These are phyloP conservation scores for Fusarium odoratissimum DNA, from an alignment of 2,329 filamentous ascomycete genomes.

Conservation along the genomic window DNA sequence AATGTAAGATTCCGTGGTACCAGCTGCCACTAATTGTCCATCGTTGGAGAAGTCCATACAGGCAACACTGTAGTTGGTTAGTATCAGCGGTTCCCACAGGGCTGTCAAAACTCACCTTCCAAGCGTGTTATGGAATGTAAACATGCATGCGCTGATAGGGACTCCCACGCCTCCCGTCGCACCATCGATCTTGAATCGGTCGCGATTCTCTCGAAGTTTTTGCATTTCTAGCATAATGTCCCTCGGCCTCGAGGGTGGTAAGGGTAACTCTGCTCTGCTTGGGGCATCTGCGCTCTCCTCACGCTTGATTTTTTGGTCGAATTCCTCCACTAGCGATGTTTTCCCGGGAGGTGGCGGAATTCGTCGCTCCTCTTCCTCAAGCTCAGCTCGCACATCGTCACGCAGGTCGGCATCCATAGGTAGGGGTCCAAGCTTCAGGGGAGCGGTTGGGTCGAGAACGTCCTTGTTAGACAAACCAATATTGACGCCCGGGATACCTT, in stretches of 20 bases:
- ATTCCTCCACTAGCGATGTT: constrained; percentile 83
- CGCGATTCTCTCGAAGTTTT: constrained; percentile 91
- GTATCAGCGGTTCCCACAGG: background rate
- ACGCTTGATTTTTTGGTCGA: constrained; percentile 87
- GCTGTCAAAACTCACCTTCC: constrained; percentile 72
- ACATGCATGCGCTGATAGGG: constrained; percentile 92
- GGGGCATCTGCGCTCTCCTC: constrained; percentile 90
- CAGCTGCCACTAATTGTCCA: constrained; percentile 84
- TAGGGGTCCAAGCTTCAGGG: constrained; percentile 81
- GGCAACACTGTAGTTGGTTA: constrained; percentile 71
- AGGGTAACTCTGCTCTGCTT: constrained; percentile 80
- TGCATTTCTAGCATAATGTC: constrained; percentile 96
- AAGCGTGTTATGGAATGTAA: constrained; percentile 96
- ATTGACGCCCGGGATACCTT: constrained; percentile 72
- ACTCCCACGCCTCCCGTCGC: constrained; percentile 86
- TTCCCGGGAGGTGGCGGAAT: constrained; percentile 78
- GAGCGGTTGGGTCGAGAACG: constrained; percentile 65
- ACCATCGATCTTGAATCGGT: constrained; percentile 88
- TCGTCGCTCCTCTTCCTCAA: constrained; percentile 85
- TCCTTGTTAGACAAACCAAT: constrained; percentile 72
- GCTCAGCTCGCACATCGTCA: constrained; percentile 86
- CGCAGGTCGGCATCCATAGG: constrained; percentile 86
- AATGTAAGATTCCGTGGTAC: constrained; percentile 94
- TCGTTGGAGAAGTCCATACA: constrained; percentile 97
- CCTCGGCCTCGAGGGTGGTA: constrained; percentile 86